phyloP scores from a whole-genome alignment of 768 basidiomycete genomes.

The Chalciporus pseudorubinellus region DNA sequence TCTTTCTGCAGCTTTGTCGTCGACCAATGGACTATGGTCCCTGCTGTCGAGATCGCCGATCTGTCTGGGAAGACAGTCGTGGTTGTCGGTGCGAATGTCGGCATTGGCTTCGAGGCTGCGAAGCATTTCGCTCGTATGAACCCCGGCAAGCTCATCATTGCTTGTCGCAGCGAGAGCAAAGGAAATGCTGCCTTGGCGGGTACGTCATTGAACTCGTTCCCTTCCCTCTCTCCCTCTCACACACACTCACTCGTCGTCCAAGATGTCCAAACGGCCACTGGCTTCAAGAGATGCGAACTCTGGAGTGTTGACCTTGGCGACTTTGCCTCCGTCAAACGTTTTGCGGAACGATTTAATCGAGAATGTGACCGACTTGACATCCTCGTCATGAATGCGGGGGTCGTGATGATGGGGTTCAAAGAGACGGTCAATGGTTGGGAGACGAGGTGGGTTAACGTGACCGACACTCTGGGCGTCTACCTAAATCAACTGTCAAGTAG shows the following conservation, averaged over 20 bases:
- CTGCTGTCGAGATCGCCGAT: slow-evolving; percentile 18
- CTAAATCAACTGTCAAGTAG: slow-evolving; percentile 8
- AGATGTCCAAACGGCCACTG: slow-evolving; percentile 27
- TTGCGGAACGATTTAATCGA: slow-evolving; percentile 30
- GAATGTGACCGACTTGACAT: slow-evolving; percentile 36
- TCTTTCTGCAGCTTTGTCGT: neutral
- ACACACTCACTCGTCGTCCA: neutral
- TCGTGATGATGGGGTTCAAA: slow-evolving; percentile 12
- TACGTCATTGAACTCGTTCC: neutral
- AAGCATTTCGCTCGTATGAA: slow-evolving; percentile 33
- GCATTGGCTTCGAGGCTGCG: slow-evolving; percentile 32
- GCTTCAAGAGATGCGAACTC: slow-evolving; percentile 34
- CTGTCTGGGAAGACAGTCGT: slow-evolving; percentile 31
- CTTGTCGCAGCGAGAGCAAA: slow-evolving; percentile 28
- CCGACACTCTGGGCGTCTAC: neutral
- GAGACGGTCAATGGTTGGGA: slow-evolving; percentile 48
- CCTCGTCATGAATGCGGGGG: slow-evolving; percentile 44
- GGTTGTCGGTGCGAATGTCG: slow-evolving; percentile 33
- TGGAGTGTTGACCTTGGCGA: slow-evolving; percentile 41
- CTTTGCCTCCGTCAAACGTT: slow-evolving; percentile 41
- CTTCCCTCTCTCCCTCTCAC: too few species aligned
- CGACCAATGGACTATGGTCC: slow-evolving; percentile 18
- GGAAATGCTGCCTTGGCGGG: slow-evolving; percentile 22
- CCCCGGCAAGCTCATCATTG: slow-evolving; percentile 26
- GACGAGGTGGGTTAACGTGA: slow-evolving; percentile 30